Base-by-base conservation (phyloP, 2,329 filamentous ascomycete species). In the Cadophora sp. region DNA sequence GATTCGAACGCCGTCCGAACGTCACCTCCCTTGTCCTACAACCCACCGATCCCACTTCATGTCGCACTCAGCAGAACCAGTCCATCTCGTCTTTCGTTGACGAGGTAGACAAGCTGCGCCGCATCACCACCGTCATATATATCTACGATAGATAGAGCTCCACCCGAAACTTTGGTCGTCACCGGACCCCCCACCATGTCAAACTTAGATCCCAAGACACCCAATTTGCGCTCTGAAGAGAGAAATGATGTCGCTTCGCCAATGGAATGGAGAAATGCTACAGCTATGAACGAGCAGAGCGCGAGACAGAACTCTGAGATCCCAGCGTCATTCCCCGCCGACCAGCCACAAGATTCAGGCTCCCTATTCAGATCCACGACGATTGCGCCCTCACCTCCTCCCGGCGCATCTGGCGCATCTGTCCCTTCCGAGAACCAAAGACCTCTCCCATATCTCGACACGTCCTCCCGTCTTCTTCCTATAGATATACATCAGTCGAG, bases 351-450 rank as follows among this genome's bases (percentile, higher is more conserved):
- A 40, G 68, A 61, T 24, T 50, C 68, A 55, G 63, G 63, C 7
- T 60, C 69, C 40, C 70, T 71, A 3, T 82, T 82, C 69, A 74
- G 77, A 64, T 78, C 80, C 55, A 79, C 79, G 69, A 81, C 79
- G 16, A 81, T 79, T 73, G 78, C 80, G 27, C 80, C 81, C 51
- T 81, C 80, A 11, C 73, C 76, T 16, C 72, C 74, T 53, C 74
- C 73, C 37, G 72, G 61, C 46, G 22, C 55, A 37, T 65, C 68
- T 34, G 72, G 59, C 46, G 19, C 58, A 48, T 65, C 68, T 29
- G 40, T 65, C 11, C 56, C 66, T 51, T 55, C 62, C 46, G 46
- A 40, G 53, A 64, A 62, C 65, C 51, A 69, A 56, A 34, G 34
- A 11, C 69, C 61, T 48, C 72, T 76, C 31, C 50, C 67, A 29